Evolutionary conservation across 345 rosid species (phyloP).

Genomic region (Pistacia integerrima): DNA sequence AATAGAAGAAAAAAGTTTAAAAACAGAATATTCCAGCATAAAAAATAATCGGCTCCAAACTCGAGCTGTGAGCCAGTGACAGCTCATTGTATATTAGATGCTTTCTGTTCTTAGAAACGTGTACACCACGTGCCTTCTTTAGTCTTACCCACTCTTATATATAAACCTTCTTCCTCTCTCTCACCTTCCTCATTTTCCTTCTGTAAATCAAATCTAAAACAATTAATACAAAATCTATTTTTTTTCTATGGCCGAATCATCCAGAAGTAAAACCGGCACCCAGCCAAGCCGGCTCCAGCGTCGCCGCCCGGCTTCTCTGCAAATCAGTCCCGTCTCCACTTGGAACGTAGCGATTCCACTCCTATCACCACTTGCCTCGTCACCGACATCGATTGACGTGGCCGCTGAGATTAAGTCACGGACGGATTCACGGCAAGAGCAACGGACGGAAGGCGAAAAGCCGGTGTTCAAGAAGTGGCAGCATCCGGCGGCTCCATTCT

Average conservation of each 20-base stretch:
- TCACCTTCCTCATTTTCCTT: not conserved
- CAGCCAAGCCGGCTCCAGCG: slow-evolving; percentile 77
- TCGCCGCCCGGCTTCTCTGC: slow-evolving; percentile 70
- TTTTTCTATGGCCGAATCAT: slow-evolving; percentile 30
- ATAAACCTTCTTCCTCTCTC: not conserved
- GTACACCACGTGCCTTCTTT: slow-evolving; percentile 21
- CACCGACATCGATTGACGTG: slow-evolving; percentile 44
- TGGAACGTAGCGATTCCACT: slow-evolving; percentile 96
- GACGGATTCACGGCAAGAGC: slow-evolving; percentile 35
- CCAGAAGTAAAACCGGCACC: slow-evolving; percentile 27
- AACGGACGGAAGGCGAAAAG: slow-evolving; percentile 35
- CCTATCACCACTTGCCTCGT: slow-evolving; percentile 70
- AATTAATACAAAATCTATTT: too few species aligned
- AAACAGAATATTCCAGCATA: not conserved
- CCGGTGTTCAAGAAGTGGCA: slow-evolving; percentile 80
- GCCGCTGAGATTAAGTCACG: slow-evolving; percentile 32
- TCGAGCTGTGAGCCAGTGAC: slow-evolving; percentile 15
- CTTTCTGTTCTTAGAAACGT: slow-evolving; percentile 19
- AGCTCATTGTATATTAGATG: slow-evolving; percentile 4
- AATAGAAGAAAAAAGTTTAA: not conserved
- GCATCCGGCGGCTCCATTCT: slow-evolving; percentile 90
- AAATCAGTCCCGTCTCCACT: slow-evolving; percentile 49
- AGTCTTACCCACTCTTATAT: too few species aligned
- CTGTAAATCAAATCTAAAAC: not conserved
- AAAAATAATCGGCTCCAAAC: slow-evolving; percentile 11